Conservation (phyloP, 163 green algal genomes). For the Volvox carteri region DNA sequence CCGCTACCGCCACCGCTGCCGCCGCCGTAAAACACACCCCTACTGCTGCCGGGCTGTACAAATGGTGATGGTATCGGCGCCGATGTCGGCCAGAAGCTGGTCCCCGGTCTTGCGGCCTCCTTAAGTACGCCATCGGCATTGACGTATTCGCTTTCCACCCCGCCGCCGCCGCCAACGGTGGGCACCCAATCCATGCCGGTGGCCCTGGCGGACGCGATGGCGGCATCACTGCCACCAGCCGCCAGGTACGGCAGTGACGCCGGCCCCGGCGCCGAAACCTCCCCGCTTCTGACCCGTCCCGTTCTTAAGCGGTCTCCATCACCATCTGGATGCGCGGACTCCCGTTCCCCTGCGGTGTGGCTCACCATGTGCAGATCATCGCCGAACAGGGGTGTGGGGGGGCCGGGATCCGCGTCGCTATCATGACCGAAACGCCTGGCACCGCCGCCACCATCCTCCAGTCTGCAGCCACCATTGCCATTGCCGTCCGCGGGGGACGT, state of each 20-base stretch:
- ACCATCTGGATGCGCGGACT: neutral
- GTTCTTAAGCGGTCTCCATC: neutral
- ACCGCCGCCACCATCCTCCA: neutral
- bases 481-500: neutral
- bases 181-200: neutral
- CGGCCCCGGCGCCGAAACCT: neutral
- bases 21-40: neutral
- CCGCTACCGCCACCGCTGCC: neutral
- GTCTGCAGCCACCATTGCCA: neutral
- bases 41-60: neutral
- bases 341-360: neutral
- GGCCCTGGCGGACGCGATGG: neutral
- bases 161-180: neutral
- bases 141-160: neutral
- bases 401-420: no score
- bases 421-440: no score
- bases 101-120: neutral
- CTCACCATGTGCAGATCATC: neutral
- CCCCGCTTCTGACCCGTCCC: neutral
- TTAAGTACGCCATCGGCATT: neutral
- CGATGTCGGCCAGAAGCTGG: neutral
- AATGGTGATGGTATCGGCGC: neutral
- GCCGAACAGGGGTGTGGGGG: no score
- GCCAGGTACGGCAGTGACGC: neutral
- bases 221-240: neutral